Conservation (phyloP, 2,329 filamentous ascomycete genomes). For the Exophiala xenobiotica region DNA sequence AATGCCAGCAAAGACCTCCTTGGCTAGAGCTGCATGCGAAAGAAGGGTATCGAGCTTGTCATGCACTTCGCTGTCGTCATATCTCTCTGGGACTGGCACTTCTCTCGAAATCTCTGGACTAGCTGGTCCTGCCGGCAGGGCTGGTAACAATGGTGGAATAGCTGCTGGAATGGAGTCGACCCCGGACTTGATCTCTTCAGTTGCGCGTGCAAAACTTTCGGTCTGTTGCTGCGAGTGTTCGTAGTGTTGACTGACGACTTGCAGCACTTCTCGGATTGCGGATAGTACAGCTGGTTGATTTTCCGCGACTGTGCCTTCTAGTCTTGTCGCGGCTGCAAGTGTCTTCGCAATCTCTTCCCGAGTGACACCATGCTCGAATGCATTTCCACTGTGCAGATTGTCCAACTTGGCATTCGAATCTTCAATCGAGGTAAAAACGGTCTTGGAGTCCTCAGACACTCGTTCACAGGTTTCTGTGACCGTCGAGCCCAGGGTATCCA, state of each 20-base stretch:
- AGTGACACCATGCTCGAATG: slow-evolving; percentile 77
- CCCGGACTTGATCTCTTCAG: slow-evolving; percentile 60
- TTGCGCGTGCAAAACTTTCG: slow-evolving; percentile 74
- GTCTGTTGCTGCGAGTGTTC: slow-evolving; percentile 89
- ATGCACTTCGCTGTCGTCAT: slow-evolving; percentile 62
- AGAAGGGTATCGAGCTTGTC: slow-evolving; percentile 56
- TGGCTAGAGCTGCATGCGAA: slow-evolving; percentile 35
- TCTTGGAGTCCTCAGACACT: slow-evolving; percentile 82
- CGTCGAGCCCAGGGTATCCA: slow-evolving; percentile 78
- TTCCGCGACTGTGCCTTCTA: slow-evolving; percentile 77
- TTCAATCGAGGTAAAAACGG: slow-evolving; percentile 79
- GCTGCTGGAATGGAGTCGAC: slow-evolving; percentile 49
- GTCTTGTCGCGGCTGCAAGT: slow-evolving; percentile 67
- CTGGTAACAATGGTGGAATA: slow-evolving; percentile 59
- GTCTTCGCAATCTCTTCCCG: slow-evolving; percentile 77
- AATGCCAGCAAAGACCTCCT: slow-evolving; percentile 50
- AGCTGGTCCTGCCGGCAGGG: slow-evolving; percentile 41
- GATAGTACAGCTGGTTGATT: slow-evolving; percentile 86
- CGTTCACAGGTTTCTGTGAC: slow-evolving; percentile 83
- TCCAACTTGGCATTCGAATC: slow-evolving; percentile 74
- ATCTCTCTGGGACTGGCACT: slow-evolving; percentile 44
- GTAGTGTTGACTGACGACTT: slow-evolving; percentile 80
- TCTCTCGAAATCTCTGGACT: slow-evolving; percentile 31
- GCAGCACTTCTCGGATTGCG: slow-evolving; percentile 79
- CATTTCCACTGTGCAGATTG: slow-evolving; percentile 67